Evolutionary conservation across 352 stramenopile species (phyloP).

Genomic region (Lagenidium giganteum): DNA sequence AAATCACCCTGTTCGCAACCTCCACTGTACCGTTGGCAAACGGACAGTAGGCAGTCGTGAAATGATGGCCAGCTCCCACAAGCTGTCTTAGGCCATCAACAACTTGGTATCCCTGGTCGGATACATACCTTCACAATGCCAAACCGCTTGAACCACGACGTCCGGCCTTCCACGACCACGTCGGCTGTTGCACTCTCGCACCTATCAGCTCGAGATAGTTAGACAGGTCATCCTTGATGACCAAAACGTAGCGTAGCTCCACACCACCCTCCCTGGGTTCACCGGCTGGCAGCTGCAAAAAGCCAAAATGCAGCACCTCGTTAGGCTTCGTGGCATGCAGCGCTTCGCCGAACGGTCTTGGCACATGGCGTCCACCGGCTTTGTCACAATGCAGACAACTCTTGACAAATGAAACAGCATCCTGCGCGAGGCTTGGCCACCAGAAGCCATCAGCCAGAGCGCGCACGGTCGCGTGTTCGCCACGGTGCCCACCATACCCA

Average conservation of each 20-base stretch:
- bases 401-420: constrained; percentile 13
- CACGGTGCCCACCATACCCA: constrained; percentile 17
- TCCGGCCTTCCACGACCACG: background rate
- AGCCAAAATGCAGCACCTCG: constrained; percentile 33
- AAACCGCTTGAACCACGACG: constrained; percentile 20
- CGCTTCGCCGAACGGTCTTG: constrained; percentile 13
- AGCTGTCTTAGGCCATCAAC: constrained; percentile 11
- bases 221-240: constrained; percentile 28
- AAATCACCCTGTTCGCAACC: constrained; percentile 18
- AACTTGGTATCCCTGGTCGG: constrained; percentile 18
- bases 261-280: constrained; percentile 1
- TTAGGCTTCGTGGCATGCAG: constrained; percentile 24
- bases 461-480: constrained; percentile 7
- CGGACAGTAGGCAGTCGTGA: constrained; percentile 22
- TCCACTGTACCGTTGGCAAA: constrained; percentile 36
- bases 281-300: constrained; percentile 15
- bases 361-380: constrained; percentile 2
- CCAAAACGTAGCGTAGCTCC: constrained; percentile 14
- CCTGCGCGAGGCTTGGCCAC: constrained; percentile 5
- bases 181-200: constrained; percentile 6
- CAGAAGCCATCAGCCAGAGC: constrained; percentile 6
- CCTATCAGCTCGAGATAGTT: constrained; percentile 17
- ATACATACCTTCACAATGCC: constrained; percentile 15
- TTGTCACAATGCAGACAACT: constrained; percentile 17
- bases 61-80: constrained; percentile 20